phyloP scores from a whole-genome alignment of 805 yeast species.

The Saccharomycodes ludwigii region DNA sequence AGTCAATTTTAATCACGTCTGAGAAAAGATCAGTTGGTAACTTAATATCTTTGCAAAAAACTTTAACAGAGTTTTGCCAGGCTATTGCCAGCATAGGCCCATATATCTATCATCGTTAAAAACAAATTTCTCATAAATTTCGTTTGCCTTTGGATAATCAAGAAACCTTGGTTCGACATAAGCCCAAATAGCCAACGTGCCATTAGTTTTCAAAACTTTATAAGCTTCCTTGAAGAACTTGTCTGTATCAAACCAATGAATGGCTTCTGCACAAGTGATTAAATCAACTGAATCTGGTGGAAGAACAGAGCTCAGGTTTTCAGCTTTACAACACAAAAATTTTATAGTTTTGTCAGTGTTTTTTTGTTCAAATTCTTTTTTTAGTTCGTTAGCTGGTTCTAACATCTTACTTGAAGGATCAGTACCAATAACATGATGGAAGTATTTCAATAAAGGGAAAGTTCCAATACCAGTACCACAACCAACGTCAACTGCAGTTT shows the following conservation, averaged over 20 bases:
- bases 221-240: slow-evolving; percentile 37
- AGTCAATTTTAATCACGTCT: slow-evolving; percentile 27
- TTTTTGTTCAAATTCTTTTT: slow-evolving; percentile 5
- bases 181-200: slow-evolving; percentile 62
- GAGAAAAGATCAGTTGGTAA: slow-evolving; percentile 32
- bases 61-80: slow-evolving; percentile 45
- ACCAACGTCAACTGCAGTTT: slow-evolving; percentile 44
- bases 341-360: too few relatives aligned
- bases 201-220: slow-evolving; percentile 39
- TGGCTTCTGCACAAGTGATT: slow-evolving; percentile 57
- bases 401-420: slow-evolving; percentile 49
- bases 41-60: slow-evolving; percentile 30
- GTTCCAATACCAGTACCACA: slow-evolving; percentile 66
- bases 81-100: slow-evolving; percentile 63
- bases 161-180: slow-evolving; percentile 56
- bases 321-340: too few relatives aligned
- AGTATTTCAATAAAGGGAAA: slow-evolving; percentile 30
- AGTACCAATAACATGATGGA: slow-evolving; percentile 38
- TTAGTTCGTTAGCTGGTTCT: slow-evolving; percentile 23
- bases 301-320: too few relatives aligned
- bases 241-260: slow-evolving; percentile 61
- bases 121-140: slow-evolving; percentile 40
- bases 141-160: slow-evolving; percentile 42
- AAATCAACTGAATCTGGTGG: slow-evolving; percentile 36
- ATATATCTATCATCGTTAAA: slow-evolving; percentile 34